Percentiles rank a stretch among this genome's conserved stretches.
phyloP scores from a whole-genome alignment of 2,329 filamentous ascomycete genomes.

The Diaporthe amygdali region DNA sequence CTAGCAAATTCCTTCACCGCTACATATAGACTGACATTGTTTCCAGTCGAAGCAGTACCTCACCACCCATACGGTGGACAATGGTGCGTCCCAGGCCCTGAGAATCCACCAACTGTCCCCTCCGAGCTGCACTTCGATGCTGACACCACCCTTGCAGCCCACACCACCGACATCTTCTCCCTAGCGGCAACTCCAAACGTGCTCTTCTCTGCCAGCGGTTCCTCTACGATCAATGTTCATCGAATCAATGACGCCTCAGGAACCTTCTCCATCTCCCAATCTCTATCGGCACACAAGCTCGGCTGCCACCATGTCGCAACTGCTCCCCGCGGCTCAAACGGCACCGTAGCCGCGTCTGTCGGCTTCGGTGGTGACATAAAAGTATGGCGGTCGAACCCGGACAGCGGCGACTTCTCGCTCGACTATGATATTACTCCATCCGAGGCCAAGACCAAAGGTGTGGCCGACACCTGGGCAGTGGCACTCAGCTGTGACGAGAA shows the following conservation, averaged over 20 bases:
- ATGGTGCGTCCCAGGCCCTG: slow-evolving; percentile 60
- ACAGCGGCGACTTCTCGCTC: slow-evolving; percentile 59
- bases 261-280: slow-evolving; percentile 76
- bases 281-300: slow-evolving; percentile 81
- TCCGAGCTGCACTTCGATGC: slow-evolving; percentile 17
- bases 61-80: slow-evolving; percentile 87
- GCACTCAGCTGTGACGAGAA: slow-evolving; percentile 83
- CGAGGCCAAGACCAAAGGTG: slow-evolving; percentile 33
- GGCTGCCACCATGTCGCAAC: slow-evolving; percentile 90
- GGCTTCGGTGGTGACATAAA: slow-evolving; percentile 91
- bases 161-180: slow-evolving; percentile 84
- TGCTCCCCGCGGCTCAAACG: slow-evolving; percentile 58
- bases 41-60: slow-evolving; percentile 96
- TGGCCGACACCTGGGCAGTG: slow-evolving; percentile 82
- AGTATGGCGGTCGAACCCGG: slow-evolving; percentile 75
- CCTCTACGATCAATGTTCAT: slow-evolving; percentile 81
- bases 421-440: slow-evolving; percentile 48
- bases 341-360: slow-evolving; percentile 76
- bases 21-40: slow-evolving; percentile 22
- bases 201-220: slow-evolving; percentile 84
- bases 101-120: slow-evolving; percentile 36
- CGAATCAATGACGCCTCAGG: slow-evolving; percentile 69
- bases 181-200: slow-evolving; percentile 76
- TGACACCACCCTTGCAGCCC: slow-evolving; percentile 58
- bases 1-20: background rate